Evolutionary conservation across 2,329 filamentous ascomycete species (phyloP).

Genomic region (Coleophoma crateriformis): DNA sequence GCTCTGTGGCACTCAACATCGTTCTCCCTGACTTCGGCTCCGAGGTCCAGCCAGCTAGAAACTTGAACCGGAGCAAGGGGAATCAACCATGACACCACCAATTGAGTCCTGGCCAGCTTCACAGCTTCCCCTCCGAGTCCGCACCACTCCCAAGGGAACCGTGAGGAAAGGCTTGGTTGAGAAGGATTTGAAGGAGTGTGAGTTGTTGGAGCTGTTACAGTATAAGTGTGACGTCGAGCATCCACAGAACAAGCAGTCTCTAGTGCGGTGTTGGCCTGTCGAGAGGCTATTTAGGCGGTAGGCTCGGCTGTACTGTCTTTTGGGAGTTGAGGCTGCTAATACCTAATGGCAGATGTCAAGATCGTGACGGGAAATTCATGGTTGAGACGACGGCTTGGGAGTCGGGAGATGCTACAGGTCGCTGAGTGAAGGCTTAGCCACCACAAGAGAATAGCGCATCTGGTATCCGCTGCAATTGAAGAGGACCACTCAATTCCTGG

Average conservation of each 20-base stretch:
- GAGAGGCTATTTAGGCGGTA: conserved; percentile 56
- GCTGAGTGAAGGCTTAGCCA: background rate
- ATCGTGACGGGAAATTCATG: conserved; percentile 50
- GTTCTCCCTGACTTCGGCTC: conserved; percentile 4
- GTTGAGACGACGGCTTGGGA: conserved; percentile 64
- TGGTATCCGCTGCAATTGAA: background rate
- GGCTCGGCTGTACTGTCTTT: conserved; percentile 20
- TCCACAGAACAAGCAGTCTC: conserved; percentile 38
- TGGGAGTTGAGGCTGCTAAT: conserved; percentile 4
- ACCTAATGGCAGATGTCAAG: conserved; percentile 44
- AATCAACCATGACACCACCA: conserved; percentile 48
- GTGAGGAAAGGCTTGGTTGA: conserved; percentile 44
- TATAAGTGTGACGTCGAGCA: conserved; percentile 52
- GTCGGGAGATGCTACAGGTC: conserved; percentile 6
- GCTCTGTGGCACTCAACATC: conserved; percentile 11
- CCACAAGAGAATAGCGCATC: background rate
- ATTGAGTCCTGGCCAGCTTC: conserved; percentile 47
- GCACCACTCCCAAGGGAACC: conserved; percentile 33
- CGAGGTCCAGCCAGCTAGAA: background rate
- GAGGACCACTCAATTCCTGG: no score
- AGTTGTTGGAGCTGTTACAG: conserved; percentile 53
- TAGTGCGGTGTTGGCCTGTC: conserved; percentile 50
- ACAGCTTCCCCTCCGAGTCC: conserved; percentile 43
- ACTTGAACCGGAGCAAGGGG: no score
- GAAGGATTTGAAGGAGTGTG: conserved; percentile 49